phyloP scores from a whole-genome alignment of 179 eudicot genomes.

The Sideroxylon spinosum region DNA sequence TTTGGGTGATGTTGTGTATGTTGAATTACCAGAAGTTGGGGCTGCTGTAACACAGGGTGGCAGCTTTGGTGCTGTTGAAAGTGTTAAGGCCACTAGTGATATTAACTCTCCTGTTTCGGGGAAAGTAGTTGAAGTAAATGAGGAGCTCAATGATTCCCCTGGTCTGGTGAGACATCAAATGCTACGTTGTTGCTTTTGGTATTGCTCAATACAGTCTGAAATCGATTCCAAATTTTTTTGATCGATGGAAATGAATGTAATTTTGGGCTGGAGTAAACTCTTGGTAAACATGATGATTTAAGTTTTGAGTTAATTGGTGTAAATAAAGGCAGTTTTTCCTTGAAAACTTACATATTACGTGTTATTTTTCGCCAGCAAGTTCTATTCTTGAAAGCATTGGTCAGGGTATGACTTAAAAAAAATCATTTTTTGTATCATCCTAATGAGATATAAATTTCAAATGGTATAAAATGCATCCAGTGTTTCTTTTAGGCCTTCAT shows the following conservation, averaged over 20 bases:
- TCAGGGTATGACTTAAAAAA: not conserved
- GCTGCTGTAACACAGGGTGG: slow-evolving; percentile 56
- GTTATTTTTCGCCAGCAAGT: not conserved
- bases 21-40: slow-evolving; percentile 86
- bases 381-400: not conserved
- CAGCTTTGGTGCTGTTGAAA: slow-evolving; percentile 87
- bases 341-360: not conserved
- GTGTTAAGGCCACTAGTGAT: slow-evolving; percentile 93
- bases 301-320: not conserved
- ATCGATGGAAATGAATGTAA: not conserved
- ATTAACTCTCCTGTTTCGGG: slow-evolving; percentile 86
- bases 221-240: not conserved
- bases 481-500: not conserved
- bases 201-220: not conserved
- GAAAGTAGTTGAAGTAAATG: slow-evolving; percentile 62
- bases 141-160: slow-evolving; percentile 52
- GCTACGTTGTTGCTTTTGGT: not conserved
- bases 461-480: not conserved
- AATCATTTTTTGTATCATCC: not conserved
- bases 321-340: not conserved
- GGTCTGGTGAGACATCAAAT: slow-evolving; percentile 46
- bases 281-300: not conserved
- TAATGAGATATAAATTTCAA: not conserved
- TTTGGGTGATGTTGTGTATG: slow-evolving; percentile 83
- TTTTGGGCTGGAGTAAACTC: slow-evolving; percentile 4